These are phyloP conservation scores for Chlorella sp. DNA, from an alignment of 139 green algal genomes.

Conservation along the genomic window DNA sequence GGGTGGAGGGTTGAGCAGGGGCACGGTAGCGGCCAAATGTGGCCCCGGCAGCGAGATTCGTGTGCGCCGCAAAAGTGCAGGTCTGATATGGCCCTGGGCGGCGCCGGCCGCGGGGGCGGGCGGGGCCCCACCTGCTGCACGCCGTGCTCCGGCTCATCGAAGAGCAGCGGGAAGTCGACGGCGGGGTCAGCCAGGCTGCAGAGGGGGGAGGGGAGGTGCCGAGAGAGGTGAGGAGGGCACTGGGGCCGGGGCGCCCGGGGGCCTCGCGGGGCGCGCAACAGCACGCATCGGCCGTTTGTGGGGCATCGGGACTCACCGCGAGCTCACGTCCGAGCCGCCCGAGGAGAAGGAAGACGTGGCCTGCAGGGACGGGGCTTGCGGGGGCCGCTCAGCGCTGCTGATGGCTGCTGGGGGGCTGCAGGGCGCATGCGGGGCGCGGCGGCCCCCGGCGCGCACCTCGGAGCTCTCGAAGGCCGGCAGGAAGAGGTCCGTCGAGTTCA, in stretches of 20 bases:
- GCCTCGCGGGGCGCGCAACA: not conserved
- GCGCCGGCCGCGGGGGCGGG: not conserved
- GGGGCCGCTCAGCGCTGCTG: too few relatives aligned
- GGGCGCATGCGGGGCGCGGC: not conserved
- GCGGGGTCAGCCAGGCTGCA: not conserved
- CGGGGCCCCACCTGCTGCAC: not conserved
- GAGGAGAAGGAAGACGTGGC: slow-evolving; percentile 17
- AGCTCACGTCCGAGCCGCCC: not conserved
- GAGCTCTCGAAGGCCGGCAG: slow-evolving; percentile 19
- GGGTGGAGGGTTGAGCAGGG: not conserved
- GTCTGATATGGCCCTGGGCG: too few relatives aligned
- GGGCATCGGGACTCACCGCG: not conserved
- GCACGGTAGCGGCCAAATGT: not conserved
- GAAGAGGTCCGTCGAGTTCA: slow-evolving; percentile 11
- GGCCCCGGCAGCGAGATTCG: too few relatives aligned
- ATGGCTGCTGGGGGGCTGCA: not conserved
- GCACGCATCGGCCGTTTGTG: not conserved
- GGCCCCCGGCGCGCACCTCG: not conserved
- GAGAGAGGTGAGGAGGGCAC: too few relatives aligned
- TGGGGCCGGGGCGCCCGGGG: too few relatives aligned
- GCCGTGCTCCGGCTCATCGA: not conserved
- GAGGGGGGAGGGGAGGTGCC: not conserved
- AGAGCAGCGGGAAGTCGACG: not conserved
- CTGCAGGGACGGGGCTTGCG: not conserved
- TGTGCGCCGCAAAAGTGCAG: too few relatives aligned